Evolutionary conservation across 2,329 filamentous ascomycete species (phyloP), one percentile per base, ranked within the genome.

Genomic region (Exophiala oligosperma): DNA sequence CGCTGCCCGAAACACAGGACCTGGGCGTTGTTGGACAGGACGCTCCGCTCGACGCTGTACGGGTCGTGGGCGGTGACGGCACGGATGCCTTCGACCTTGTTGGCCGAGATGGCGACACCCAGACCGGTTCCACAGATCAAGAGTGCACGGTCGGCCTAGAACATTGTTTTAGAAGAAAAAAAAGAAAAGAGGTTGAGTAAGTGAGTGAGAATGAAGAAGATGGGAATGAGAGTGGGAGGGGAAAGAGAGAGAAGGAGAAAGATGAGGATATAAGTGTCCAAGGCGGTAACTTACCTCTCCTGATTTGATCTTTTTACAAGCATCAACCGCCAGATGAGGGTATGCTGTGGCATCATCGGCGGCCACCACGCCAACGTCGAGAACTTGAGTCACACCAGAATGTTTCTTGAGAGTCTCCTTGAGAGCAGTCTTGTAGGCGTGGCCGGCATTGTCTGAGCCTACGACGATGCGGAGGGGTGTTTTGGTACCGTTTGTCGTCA

Each of bases 1-100:
- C 91, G 79, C 81, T 95, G 88, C 0, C 91, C 91, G 80, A 95
- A 87, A 72, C 91, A 95, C 61, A 95, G 76, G 32, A 95, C 90
- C 76, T 96, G 91, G 2, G 90, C 90, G 71, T 95, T 87, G 73
- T 95, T 95, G 76, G 88, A 91, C 68, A 93, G 76, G 9, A 95
- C 83, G 21, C 88, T 86, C 50, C 90, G 78, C 80, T 95, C 91
- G 4, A 95, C 90, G 56, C 83, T 87, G 78, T 92, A 96, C 65
- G 86, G 87, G 71, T 95, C 91, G 72, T 96, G 91, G 1, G 91
- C 91, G 4, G 91, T 95, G 17, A 95, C 91, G n/a, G 91, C 91
- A 24, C 91, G 81, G 61, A 95, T 85, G 4, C 91, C 91, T 56
- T 86, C 87, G 64, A 95, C 85, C 74, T 95, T 95, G 81, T 95